A percentile compares a stretch with the other conserved stretches of the same genome.
Conservation (phyloP, 257 asterid species). For the Nicotiana undulata region DNA sequence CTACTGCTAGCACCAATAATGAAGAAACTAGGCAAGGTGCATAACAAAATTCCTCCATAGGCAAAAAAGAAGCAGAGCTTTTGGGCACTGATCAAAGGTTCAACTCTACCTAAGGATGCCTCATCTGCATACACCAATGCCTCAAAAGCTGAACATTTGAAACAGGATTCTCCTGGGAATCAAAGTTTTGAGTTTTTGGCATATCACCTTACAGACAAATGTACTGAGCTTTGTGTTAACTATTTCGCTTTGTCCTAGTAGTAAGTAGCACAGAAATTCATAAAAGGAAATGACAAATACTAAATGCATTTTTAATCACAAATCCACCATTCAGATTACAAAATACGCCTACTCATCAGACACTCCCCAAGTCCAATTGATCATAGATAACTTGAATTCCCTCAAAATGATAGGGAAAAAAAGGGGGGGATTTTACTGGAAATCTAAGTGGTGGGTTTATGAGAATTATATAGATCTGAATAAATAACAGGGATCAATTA, state of each 20-base stretch:
- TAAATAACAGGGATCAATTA: constrained; percentile 18
- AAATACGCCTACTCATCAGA: neutral
- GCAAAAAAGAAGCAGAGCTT: neutral
- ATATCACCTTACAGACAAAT: neutral
- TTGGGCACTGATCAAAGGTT: neutral
- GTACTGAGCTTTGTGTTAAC: neutral
- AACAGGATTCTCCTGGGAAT: neutral
- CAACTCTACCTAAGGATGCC: neutral
- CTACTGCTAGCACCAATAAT: neutral
- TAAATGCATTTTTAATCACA: neutral
- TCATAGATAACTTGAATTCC: neutral
- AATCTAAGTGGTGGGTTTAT: constrained; percentile 27
- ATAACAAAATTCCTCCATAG: neutral
- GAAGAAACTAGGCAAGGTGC: neutral
- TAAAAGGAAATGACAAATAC: neutral
- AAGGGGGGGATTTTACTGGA: neutral
- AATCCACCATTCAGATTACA: neutral
- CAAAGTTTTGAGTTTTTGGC: neutral
- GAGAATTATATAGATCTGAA: constrained; percentile 1
- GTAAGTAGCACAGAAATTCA: neutral
- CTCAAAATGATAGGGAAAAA: constrained; percentile 2
- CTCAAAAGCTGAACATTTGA: neutral
- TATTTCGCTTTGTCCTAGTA: neutral
- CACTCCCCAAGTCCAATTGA: constrained; percentile 1
- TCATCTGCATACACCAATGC: neutral